Conservation (phyloP, 176 grass and related monocot genomes). For the Hyparrhenia diplandra region DNA sequence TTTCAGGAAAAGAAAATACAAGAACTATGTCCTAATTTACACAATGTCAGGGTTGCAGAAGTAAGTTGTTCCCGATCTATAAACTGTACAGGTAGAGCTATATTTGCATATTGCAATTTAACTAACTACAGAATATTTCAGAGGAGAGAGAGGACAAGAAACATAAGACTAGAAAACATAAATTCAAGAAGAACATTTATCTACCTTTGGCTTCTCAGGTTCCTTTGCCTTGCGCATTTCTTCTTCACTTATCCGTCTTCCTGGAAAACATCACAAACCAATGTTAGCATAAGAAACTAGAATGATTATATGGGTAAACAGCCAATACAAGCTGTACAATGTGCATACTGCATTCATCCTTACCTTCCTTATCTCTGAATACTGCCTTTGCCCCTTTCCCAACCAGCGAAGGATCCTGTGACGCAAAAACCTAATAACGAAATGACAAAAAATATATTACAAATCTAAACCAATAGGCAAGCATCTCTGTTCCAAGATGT, state of each 20-base stretch:
- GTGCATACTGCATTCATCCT: conserved; percentile 2
- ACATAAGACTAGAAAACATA: background rate
- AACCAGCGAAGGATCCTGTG: conserved; percentile 57
- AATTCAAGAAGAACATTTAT: conserved; percentile 5
- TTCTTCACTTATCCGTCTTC: conserved; percentile 71
- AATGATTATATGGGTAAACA: background rate
- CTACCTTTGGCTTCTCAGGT: conserved; percentile 81
- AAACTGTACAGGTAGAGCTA: background rate
- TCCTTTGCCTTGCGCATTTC: conserved; percentile 71
- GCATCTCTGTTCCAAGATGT: background rate
- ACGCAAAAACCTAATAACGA: conserved; percentile 52
- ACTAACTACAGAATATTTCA: conserved; percentile 18
- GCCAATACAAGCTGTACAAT: conserved; percentile 14
- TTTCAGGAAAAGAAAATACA: background rate
- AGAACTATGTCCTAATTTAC: background rate
- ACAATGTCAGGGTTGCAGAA: background rate
- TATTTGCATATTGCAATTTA: background rate
- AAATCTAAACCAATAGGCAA: conserved; percentile 8
- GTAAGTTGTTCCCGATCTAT: background rate
- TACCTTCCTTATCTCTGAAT: conserved; percentile 79
- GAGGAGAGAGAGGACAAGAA: background rate
- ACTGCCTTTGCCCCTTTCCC: conserved; percentile 81
- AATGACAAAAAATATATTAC: conserved; percentile 26
- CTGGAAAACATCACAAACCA: conserved; percentile 40
- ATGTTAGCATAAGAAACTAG: conserved; percentile 11